Base-by-base conservation (phyloP, 805 yeast genomes). In the Candida argentea region DNA sequence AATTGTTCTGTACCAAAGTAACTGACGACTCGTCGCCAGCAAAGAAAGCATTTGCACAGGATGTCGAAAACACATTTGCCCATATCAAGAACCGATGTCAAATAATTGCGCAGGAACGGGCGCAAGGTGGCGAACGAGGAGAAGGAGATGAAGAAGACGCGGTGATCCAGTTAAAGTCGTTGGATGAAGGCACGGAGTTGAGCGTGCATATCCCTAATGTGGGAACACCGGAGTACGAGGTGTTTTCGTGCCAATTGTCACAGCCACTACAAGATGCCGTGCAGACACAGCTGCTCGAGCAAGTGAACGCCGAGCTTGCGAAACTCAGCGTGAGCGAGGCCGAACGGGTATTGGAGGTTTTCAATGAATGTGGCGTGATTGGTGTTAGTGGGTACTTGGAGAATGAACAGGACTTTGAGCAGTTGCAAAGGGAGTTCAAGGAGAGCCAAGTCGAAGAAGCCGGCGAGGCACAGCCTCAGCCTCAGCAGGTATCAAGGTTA, bases 131-230 rank as follows among this genome's bases (percentile, higher is more conserved):
- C 5, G 53, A 39, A 7, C 51, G 48, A 8, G 55, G 44, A 6
- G 20, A 18, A 8, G 20, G 7, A 8, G 19, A 15, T 3, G 66
- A 49, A 22, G 87, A 74, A 25, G 89, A 76, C 28, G 89, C 77
- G 32, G 75, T 79, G 35, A 86, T 89, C 39, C 98, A 89, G 56
- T 64, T 89, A 47, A 82, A 82, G 46, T 74, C 95, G 0, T 67
- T 87, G 33, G 97, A 89, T 52, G 94, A 91, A 23, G 67, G 76
- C 33, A 72, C 86, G 2, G 76, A 79, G 50, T 63, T 89, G 24
- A 65, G 72, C 26, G 84, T 89, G 9, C 68, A 65, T 33, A 55
- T 83, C 10, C 95, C 95, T 5, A 55, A 61, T 35, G 55, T 56
- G 29, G 69, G 68, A n/a, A 65, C 69, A 3, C 55, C 67, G 4